Conservation (phyloP, 73 alveolate genomes). For the Paramecium sonneborni region DNA sequence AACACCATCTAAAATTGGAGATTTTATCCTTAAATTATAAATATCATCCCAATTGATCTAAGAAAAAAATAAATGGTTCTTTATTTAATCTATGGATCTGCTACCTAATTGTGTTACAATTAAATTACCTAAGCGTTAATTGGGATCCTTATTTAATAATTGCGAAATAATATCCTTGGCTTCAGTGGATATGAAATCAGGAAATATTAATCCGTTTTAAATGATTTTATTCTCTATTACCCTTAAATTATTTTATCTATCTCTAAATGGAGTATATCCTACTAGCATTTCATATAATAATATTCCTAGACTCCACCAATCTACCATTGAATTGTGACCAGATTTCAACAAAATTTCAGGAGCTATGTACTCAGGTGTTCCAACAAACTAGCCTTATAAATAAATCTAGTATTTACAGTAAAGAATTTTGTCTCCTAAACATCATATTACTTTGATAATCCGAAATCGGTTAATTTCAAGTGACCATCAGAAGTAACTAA, state of each 20-base stretch:
- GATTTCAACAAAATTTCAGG: slow-evolving; percentile 21
- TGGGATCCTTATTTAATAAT: slow-evolving; percentile 1
- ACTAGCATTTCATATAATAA: slow-evolving; percentile 39
- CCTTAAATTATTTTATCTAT: slow-evolving; percentile 21
- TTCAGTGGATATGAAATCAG: not conserved
- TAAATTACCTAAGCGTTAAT: not conserved
- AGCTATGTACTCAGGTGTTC: slow-evolving; percentile 45
- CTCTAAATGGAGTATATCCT: slow-evolving; percentile 41
- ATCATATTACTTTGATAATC: slow-evolving; percentile 72
- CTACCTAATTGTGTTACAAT: not conserved
- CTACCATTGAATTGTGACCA: slow-evolving; percentile 24
- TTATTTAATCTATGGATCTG: slow-evolving; percentile 65
- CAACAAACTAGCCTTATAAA: slow-evolving; percentile 41
- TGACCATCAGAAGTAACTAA: slow-evolving; percentile 80
- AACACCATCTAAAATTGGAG: not conserved
- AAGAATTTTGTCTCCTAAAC: slow-evolving; percentile 46
- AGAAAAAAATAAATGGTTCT: slow-evolving; percentile 71
- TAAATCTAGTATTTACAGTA: slow-evolving; percentile 35
- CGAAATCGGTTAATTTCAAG: slow-evolving; percentile 82
- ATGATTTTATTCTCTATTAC: not conserved
- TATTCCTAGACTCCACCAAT: slow-evolving; percentile 51
- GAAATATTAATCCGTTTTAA: not conserved
- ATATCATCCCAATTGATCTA: slow-evolving; percentile 73
- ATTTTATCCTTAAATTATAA: slow-evolving; percentile 34
- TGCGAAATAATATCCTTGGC: slow-evolving; percentile 24